Evolutionary conservation across 768 basidiomycete species (phyloP).

Genomic region (Lentinula sp.): DNA sequence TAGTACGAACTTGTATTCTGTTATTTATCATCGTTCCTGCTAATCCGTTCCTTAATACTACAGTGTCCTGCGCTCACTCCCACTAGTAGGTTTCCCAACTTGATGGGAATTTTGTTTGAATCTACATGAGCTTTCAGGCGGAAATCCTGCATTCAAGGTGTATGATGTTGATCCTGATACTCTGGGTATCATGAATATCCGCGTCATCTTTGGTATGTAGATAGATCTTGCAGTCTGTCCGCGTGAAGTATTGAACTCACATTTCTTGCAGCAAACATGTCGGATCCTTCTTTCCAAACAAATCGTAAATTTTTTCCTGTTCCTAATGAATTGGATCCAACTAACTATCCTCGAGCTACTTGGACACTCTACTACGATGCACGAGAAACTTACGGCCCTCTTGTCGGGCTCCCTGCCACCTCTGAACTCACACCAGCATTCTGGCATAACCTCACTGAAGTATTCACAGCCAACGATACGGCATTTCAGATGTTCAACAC

Average conservation of each 20-base stretch:
- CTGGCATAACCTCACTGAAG: slow-evolving; percentile 34
- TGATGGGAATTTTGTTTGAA: background rate
- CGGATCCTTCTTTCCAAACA: slow-evolving; percentile 20
- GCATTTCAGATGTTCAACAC: slow-evolving; percentile 30
- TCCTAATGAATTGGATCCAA: background rate
- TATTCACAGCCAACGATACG: slow-evolving; percentile 21
- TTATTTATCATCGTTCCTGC: background rate
- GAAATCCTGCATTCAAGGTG: slow-evolving; percentile 32
- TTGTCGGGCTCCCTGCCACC: slow-evolving; percentile 15
- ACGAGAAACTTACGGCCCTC: slow-evolving; percentile 25
- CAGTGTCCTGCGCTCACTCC: slow-evolving; percentile 31
- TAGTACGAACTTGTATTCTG: slow-evolving; percentile 8
- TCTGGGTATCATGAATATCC: slow-evolving; percentile 31
- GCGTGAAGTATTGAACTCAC: too few relatives aligned
- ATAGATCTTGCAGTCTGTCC: too few relatives aligned
- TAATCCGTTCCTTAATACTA: background rate
- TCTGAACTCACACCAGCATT: slow-evolving; percentile 28
- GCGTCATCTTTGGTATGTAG: slow-evolving; percentile 24
- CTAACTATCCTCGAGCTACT: slow-evolving; percentile 14
- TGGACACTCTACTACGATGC: slow-evolving; percentile 33
- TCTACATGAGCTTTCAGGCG: slow-evolving; percentile 13
- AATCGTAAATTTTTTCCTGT: slow-evolving; percentile 10
- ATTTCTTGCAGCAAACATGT: slow-evolving; percentile 16
- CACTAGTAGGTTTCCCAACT: slow-evolving; percentile 19
- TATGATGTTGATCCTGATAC: slow-evolving; percentile 39